Evolutionary conservation across 768 basidiomycete genomes (phyloP).

Genomic region (Mycena leptocephala): DNA sequence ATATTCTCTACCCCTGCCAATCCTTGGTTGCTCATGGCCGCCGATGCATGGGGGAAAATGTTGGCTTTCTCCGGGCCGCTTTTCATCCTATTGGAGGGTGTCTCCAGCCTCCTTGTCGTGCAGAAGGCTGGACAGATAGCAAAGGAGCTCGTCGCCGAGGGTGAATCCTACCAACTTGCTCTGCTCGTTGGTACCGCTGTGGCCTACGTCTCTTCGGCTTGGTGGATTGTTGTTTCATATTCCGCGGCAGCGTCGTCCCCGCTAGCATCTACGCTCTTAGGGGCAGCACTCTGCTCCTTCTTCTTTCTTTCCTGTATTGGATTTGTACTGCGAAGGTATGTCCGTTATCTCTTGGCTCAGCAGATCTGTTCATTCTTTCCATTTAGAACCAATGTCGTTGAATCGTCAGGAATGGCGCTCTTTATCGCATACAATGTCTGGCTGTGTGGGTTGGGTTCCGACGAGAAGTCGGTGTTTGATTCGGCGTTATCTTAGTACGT

Average conservation of each 20-base stretch:
- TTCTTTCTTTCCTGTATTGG: slow-evolving; percentile 94
- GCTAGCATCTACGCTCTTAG: slow-evolving; percentile 90
- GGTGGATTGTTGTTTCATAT: slow-evolving; percentile 92
- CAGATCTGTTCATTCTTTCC: background rate
- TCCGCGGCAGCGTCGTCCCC: slow-evolving; percentile 88
- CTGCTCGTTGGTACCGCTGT: slow-evolving; percentile 84
- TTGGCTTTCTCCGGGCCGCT: slow-evolving; percentile 82
- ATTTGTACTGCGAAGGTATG: slow-evolving; percentile 79
- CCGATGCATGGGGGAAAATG: slow-evolving; percentile 81
- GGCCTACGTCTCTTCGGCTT: slow-evolving; percentile 86
- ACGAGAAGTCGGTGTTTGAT: slow-evolving; percentile 80
- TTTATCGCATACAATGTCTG: slow-evolving; percentile 94
- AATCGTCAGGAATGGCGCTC: slow-evolving; percentile 89
- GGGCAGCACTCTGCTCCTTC: slow-evolving; percentile 90
- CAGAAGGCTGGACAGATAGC: slow-evolving; percentile 88
- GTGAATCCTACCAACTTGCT: slow-evolving; percentile 84
- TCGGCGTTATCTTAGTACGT: slow-evolving; percentile 86
- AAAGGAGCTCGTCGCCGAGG: slow-evolving; percentile 77
- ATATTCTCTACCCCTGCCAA: slow-evolving; percentile 79
- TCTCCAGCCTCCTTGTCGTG: slow-evolving; percentile 87
- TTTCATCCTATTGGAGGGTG: slow-evolving; percentile 87
- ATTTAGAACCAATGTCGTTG: slow-evolving; percentile 85
- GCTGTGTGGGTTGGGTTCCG: slow-evolving; percentile 81
- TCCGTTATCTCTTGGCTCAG: background rate
- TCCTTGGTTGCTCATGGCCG: slow-evolving; percentile 70